Evolutionary conservation across 768 basidiomycete genomes (phyloP).

Genomic region (Coprinellus aureogranulatus): DNA sequence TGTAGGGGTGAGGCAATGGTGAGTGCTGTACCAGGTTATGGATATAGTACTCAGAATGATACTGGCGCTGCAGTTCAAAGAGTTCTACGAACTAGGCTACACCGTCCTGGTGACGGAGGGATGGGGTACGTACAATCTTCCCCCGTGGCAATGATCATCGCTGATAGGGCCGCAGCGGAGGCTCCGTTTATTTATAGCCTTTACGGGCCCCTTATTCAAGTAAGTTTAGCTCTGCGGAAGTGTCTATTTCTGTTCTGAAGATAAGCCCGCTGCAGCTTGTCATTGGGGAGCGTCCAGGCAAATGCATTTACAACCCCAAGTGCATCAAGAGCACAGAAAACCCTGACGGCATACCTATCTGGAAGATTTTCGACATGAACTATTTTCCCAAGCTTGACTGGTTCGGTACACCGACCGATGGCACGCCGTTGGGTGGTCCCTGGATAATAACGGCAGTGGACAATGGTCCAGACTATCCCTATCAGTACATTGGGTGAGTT

Average conservation of each 20-base stretch:
- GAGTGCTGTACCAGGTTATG: not conserved
- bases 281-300: conserved; percentile 22
- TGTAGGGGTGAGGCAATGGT: conserved; percentile 23
- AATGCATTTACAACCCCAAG: conserved; percentile 22
- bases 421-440: not conserved
- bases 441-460: conserved; percentile 14
- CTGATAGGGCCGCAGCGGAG: conserved; percentile 12
- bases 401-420: not conserved
- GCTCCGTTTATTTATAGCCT: conserved; percentile 28
- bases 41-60: not conserved
- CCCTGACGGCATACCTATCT: conserved; percentile 33
- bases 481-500: conserved; percentile 25
- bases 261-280: conserved; percentile 17
- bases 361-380: conserved; percentile 34
- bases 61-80: conserved; percentile 17
- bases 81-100: conserved; percentile 21
- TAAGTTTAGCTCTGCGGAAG: not conserved
- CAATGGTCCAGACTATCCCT: conserved; percentile 8
- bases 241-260: not conserved
- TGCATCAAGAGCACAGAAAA: conserved; percentile 27
- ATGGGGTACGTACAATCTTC: conserved; percentile 6
- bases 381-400: conserved; percentile 18
- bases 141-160: not conserved
- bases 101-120: conserved; percentile 23
- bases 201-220: conserved; percentile 32